Conservation (phyloP, 2,329 filamentous ascomycete genomes). For the Neonectria ditissima region DNA sequence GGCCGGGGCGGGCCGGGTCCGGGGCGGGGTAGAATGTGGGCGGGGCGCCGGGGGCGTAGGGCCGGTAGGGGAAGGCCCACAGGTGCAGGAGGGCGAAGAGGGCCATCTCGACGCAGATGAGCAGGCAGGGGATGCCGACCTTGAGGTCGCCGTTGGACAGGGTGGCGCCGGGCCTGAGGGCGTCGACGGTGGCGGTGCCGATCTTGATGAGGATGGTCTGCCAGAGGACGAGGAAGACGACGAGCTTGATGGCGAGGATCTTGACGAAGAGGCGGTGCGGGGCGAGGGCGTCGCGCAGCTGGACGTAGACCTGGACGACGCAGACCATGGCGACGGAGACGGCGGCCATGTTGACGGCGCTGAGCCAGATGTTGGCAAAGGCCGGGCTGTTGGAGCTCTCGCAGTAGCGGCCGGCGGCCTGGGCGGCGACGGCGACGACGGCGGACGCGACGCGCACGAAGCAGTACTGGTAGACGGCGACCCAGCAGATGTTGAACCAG, state of each 20-base stretch:
- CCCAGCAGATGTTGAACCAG: slow-evolving; percentile 91
- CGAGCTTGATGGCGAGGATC: slow-evolving; percentile 87
- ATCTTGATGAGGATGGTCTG: slow-evolving; percentile 69
- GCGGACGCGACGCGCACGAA: slow-evolving; percentile 85
- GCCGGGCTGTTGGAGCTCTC: slow-evolving; percentile 80
- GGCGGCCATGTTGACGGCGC: slow-evolving; percentile 76
- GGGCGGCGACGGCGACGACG: slow-evolving; percentile 78
- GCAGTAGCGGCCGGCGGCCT: slow-evolving; percentile 79
- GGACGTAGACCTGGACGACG: slow-evolving; percentile 87
- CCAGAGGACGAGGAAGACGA: slow-evolving; percentile 94
- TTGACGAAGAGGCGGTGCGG: slow-evolving; percentile 82
- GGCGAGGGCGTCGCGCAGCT: slow-evolving; percentile 75
- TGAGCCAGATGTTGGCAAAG: slow-evolving; percentile 88
- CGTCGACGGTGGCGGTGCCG: slow-evolving; percentile 68
- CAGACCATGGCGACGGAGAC: slow-evolving; percentile 91
- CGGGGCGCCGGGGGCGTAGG: slow-evolving; percentile 67
- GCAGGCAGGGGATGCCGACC: slow-evolving; percentile 80
- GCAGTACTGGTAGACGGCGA: slow-evolving; percentile 87
- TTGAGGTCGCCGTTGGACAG: slow-evolving; percentile 81
- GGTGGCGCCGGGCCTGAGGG: slow-evolving; percentile 68
- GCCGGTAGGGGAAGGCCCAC: slow-evolving; percentile 83
- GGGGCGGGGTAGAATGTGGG: slow-evolving; percentile 61
- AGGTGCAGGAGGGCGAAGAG: slow-evolving; percentile 82
- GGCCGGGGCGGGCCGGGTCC: slow-evolving; percentile 54
- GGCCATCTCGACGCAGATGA: slow-evolving; percentile 88